A percentile compares a stretch with the other conserved stretches of the same genome.
Evolutionary conservation across 352 stramenopile genomes (phyloP).

Genomic region (Phytophthora tentaculata): DNA sequence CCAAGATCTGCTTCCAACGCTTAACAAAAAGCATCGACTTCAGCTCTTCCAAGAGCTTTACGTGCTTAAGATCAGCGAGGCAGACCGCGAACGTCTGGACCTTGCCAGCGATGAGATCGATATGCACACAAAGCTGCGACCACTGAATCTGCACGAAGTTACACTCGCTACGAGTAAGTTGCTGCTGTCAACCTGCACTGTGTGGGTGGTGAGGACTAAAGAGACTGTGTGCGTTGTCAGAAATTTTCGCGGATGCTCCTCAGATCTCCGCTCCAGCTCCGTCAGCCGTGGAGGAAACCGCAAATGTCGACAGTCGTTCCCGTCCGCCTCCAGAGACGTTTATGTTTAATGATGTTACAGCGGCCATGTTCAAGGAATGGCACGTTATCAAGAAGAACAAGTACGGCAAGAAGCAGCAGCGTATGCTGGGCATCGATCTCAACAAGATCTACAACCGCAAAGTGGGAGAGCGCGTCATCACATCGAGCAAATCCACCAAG

Average conservation of each 20-base stretch:
- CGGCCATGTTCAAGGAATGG: conserved; percentile 92
- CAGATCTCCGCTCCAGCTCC: conserved; percentile 75
- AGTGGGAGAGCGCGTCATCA: conserved; percentile 90
- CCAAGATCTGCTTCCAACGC: conserved; percentile 82
- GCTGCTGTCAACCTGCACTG: conserved; percentile 1
- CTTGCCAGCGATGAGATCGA: conserved; percentile 87
- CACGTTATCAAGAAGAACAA: conserved; percentile 93
- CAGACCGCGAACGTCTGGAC: conserved; percentile 81
- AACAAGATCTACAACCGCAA: conserved; percentile 93
- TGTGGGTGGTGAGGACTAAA: conserved; percentile 6
- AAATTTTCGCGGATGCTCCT: conserved; percentile 87
- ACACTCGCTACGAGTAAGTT: conserved; percentile 85
- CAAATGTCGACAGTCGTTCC: conserved; percentile 67
- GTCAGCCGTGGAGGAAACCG: conserved; percentile 68
- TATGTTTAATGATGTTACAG: conserved; percentile 92
- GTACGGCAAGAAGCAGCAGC: conserved; percentile 89
- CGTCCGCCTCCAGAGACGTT: conserved; percentile 86
- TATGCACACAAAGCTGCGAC: conserved; percentile 86
- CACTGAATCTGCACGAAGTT: conserved; percentile 88
- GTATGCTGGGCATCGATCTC: conserved; percentile 88
- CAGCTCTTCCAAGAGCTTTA: conserved; percentile 90
- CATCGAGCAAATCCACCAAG: conserved; percentile 88
- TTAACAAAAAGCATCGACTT: conserved; percentile 88
- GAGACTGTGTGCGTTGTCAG: conserved; percentile 32
- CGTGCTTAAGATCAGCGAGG: conserved; percentile 89